phyloP scores from a whole-genome alignment of 768 basidiomycete genomes.

The Macrolepiota albuminosa region DNA sequence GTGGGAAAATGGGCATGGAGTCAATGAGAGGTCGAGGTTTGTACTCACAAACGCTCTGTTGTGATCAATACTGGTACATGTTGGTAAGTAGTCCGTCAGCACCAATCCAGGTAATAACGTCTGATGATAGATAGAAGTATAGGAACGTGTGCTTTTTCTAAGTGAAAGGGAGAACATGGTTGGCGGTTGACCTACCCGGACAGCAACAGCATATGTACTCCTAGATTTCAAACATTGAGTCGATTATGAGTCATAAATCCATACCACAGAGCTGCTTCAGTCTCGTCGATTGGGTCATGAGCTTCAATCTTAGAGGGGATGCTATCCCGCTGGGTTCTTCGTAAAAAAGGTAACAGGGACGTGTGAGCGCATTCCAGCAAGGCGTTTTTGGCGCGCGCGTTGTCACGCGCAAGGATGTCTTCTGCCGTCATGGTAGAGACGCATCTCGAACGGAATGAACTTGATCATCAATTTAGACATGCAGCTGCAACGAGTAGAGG shows the following conservation, averaged over 20 bases:
- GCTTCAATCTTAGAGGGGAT: slow-evolving; percentile 12
- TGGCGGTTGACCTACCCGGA: slow-evolving; percentile 48
- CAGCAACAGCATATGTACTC: slow-evolving; percentile 49
- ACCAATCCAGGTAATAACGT: slow-evolving; percentile 38
- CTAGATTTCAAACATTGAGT: slow-evolving; percentile 3
- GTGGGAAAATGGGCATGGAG: background rate
- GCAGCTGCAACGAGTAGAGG: background rate
- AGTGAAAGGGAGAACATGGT: slow-evolving; percentile 49
- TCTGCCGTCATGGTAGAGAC: slow-evolving; percentile 38
- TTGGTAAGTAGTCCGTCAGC: slow-evolving; percentile 41
- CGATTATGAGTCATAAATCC: background rate
- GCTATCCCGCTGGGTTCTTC: slow-evolving; percentile 11
- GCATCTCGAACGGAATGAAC: slow-evolving; percentile 41
- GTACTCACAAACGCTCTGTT: slow-evolving; percentile 29
- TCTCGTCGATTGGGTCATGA: slow-evolving; percentile 46
- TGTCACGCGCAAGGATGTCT: slow-evolving; percentile 49
- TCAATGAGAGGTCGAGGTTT: background rate
- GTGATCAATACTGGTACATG: slow-evolving; percentile 36
- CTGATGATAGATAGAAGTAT: background rate
- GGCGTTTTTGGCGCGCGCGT: slow-evolving; percentile 47
- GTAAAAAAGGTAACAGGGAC: slow-evolving; percentile 38
- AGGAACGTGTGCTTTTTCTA: slow-evolving; percentile 41
- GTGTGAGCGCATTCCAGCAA: slow-evolving; percentile 50
- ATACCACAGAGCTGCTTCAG: slow-evolving; percentile 39
- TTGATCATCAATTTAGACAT: slow-evolving; percentile 35